Percentiles rank a stretch among this genome's conserved stretches.
Conservation (phyloP, 2,329 filamentous ascomycete species). For the Cladosporium sphaerospermum region DNA sequence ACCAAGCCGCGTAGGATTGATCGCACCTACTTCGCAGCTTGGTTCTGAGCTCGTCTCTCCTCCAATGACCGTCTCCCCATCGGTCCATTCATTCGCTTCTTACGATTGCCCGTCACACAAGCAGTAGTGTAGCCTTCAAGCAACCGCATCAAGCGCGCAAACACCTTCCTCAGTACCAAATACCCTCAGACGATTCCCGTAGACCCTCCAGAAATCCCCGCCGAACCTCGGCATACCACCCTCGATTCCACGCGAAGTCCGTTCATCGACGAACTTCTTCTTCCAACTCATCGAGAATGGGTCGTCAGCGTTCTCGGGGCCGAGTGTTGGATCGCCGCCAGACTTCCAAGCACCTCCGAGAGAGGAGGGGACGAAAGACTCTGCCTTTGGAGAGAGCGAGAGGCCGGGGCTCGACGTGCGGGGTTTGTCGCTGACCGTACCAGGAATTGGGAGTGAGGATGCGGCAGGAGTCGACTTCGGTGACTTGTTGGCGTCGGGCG, state of each 20-base stretch:
- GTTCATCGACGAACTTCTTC: constrained; percentile 18
- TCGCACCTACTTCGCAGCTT: constrained; percentile 16
- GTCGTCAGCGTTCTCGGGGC: constrained; percentile 18
- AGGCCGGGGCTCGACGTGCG: constrained; percentile 7
- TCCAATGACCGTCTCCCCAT: constrained; percentile 12
- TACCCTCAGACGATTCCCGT: constrained; percentile 54
- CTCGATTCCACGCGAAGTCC: constrained; percentile 11
- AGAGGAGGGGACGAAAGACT: constrained; percentile 24
- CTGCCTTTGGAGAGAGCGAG: constrained; percentile 6
- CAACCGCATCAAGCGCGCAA: constrained; percentile 27
- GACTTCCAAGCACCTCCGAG: constrained; percentile 25
- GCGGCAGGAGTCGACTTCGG: neutral
- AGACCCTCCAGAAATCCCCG: constrained; percentile 50
- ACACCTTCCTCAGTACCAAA: constrained; percentile 54
- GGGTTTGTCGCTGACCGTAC: neutral
- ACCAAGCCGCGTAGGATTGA: constrained; percentile 16
- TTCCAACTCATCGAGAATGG: constrained; percentile 17
- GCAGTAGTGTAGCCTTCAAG: neutral
- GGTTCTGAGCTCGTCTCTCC: neutral
- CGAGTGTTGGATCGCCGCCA: constrained; percentile 24
- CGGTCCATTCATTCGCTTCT: constrained; percentile 1
- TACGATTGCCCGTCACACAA: neutral
- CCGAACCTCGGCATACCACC: constrained; percentile 46
- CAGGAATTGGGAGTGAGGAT: neutral
- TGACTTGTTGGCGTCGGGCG: neutral